A percentile compares a stretch with the other conserved stretches of the same genome.
Evolutionary conservation across 805 yeast species (phyloP).

Genomic region (Cyberlindnera japonica): DNA sequence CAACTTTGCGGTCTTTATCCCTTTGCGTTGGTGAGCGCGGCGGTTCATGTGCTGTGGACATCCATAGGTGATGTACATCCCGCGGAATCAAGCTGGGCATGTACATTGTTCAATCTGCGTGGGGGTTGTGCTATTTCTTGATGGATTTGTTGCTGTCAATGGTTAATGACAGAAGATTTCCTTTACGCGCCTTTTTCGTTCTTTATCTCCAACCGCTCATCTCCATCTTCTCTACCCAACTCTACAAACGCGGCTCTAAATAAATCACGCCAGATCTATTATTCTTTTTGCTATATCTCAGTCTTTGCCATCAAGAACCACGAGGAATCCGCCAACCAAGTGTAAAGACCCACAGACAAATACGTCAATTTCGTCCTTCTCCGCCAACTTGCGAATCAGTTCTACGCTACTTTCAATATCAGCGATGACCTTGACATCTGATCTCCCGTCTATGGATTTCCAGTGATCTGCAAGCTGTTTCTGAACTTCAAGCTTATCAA

Average conservation of each 20-base stretch:
- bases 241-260: no score
- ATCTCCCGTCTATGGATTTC: conserved; percentile 45
- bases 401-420: conserved; percentile 74
- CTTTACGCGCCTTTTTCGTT: no score
- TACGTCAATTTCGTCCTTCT: conserved; percentile 48
- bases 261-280: no score
- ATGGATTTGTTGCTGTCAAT: neutral
- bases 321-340: conserved; percentile 89
- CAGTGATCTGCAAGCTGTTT: conserved; percentile 68
- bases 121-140: neutral
- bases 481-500: conserved; percentile 80
- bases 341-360: conserved; percentile 94
- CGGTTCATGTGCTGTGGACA: no score
- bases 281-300: no score
- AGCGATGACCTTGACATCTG: conserved; percentile 51
- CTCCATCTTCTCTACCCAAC: no score
- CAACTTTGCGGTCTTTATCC: conserved; percentile 12
- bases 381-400: conserved; percentile 36
- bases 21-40: no score
- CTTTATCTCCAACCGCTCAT: no score
- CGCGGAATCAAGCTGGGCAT: conserved; percentile 44
- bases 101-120: conserved; percentile 38
- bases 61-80: conserved; percentile 46
- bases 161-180: neutral
- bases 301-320: conserved; percentile 58